Conservation (phyloP, 495 filamentous ascomycete species). For the Neurospora sp. region DNA sequence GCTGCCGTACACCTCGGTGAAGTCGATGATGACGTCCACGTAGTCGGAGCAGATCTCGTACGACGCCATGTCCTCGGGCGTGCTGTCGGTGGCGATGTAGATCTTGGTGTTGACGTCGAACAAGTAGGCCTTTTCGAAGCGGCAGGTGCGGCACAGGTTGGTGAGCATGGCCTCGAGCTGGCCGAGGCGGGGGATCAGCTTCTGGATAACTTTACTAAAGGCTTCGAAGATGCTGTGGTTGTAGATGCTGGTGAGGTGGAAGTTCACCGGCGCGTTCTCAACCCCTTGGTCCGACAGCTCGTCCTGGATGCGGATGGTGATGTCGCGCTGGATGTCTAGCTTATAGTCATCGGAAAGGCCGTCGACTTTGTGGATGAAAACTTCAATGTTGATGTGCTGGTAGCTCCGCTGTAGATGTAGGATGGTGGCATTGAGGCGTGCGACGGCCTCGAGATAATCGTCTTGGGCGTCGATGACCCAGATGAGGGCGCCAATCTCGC, state of each 20-base stretch:
- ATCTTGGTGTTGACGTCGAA: conserved; percentile 97
- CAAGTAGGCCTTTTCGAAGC: conserved; percentile 93
- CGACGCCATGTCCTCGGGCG: conserved; percentile 80
- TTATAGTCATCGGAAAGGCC: conserved; percentile 91
- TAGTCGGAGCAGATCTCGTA: conserved; percentile 98
- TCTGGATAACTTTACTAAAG: conserved; percentile 95
- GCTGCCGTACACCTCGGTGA: conserved; percentile 82
- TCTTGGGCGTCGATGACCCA: conserved; percentile 99
- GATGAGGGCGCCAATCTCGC: conserved; percentile 83
- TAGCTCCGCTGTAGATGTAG: conserved; percentile 77
- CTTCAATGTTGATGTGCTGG: conserved; percentile 87
- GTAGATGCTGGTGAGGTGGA: conserved; percentile 93
- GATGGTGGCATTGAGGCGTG: conserved; percentile 77
- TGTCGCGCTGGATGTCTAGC: conserved; percentile 84
- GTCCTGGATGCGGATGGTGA: conserved; percentile 92
- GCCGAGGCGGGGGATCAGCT: conserved; percentile 84
- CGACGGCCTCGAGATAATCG: conserved; percentile 84
- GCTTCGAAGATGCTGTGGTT: conserved; percentile 97
- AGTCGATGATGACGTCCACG: conserved; percentile 93
- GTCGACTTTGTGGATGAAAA: conserved; percentile 98
- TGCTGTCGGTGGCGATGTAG: conserved; percentile 91
- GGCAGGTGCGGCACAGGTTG: conserved; percentile 75
- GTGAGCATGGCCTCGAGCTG: conserved; percentile 88
- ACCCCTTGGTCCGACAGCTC: conserved; percentile 86
- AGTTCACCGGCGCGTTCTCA: conserved; percentile 84